phyloP scores from a whole-genome alignment of 2,329 filamentous ascomycete species.

The Penicillium hesseltinei region DNA sequence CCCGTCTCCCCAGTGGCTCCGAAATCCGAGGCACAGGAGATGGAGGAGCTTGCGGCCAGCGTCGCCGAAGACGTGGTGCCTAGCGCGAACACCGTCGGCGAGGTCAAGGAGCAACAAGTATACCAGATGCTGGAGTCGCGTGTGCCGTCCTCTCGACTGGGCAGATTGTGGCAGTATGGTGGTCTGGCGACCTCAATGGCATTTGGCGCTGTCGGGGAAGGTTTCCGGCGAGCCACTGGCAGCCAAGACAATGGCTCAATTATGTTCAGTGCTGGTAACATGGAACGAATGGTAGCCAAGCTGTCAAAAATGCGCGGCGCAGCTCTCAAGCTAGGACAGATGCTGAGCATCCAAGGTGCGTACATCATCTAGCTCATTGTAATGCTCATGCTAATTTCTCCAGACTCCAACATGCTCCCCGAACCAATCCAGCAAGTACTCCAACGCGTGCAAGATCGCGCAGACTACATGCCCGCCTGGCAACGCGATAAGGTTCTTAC shows the following conservation, averaged over 20 bases:
- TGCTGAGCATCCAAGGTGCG: slow-evolving; percentile 87
- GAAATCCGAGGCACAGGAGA: slow-evolving; percentile 36
- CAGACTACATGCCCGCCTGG: slow-evolving; percentile 95
- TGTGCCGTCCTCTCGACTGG: slow-evolving; percentile 82
- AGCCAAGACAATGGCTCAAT: slow-evolving; percentile 67
- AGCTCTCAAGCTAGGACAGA: slow-evolving; percentile 94
- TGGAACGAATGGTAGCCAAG: slow-evolving; percentile 89
- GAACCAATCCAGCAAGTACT: slow-evolving; percentile 82
- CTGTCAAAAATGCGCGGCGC: slow-evolving; percentile 95
- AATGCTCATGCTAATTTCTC: slow-evolving; percentile 5
- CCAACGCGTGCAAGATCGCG: slow-evolving; percentile 90
- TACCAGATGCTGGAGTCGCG: slow-evolving; percentile 83
- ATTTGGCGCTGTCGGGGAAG: slow-evolving; percentile 83
- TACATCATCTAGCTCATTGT: not conserved
- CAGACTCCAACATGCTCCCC: slow-evolving; percentile 89
- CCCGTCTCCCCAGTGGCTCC: not conserved
- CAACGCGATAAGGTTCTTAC: slow-evolving; percentile 83
- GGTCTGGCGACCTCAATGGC: slow-evolving; percentile 94
- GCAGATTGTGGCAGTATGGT: slow-evolving; percentile 90
- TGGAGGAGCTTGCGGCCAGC: slow-evolving; percentile 48
- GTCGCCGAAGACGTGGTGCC: slow-evolving; percentile 43
- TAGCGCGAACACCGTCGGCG: slow-evolving; percentile 14
- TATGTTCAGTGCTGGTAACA: slow-evolving; percentile 83
- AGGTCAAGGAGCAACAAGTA: slow-evolving; percentile 32
- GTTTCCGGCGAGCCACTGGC: slow-evolving; percentile 75